Percentiles rank a stretch among this genome's conserved stretches.
Conservation (phyloP, 495 filamentous ascomycete species). For the Aspergillus nanangensis region DNA sequence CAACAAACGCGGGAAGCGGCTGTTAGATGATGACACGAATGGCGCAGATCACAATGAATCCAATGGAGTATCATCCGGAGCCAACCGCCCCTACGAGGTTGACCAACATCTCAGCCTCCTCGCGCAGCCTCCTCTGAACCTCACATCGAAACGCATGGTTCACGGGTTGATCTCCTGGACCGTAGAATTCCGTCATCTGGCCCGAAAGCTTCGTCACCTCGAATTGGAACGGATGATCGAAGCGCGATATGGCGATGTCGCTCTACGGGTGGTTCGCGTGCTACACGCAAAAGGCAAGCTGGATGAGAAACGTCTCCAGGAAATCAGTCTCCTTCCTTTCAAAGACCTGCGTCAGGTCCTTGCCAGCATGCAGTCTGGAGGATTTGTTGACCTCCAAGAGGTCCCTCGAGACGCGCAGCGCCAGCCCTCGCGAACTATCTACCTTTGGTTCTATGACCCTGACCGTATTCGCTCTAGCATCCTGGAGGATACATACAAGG, state of each 20-base stretch:
- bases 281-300: slow-evolving; percentile 82
- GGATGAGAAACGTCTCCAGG: slow-evolving; percentile 79
- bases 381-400: slow-evolving; percentile 86
- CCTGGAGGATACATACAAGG: slow-evolving; percentile 75
- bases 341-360: slow-evolving; percentile 78
- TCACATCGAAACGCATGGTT: slow-evolving; percentile 44
- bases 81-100: slow-evolving; percentile 47
- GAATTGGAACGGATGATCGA: slow-evolving; percentile 77
- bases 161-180: slow-evolving; percentile 68
- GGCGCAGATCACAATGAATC: slow-evolving; percentile 17
- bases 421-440: slow-evolving; percentile 73
- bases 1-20: slow-evolving; percentile 31
- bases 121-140: slow-evolving; percentile 62
- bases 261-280: slow-evolving; percentile 73
- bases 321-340: slow-evolving; percentile 69
- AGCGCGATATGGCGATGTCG: slow-evolving; percentile 67
- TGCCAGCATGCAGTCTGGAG: slow-evolving; percentile 72
- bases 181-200: slow-evolving; percentile 68
- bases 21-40: slow-evolving; percentile 37
- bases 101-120: slow-evolving; percentile 75
- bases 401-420: slow-evolving; percentile 80
- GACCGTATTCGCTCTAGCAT: slow-evolving; percentile 61
- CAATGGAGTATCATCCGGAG: slow-evolving; percentile 31
- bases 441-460: slow-evolving; percentile 84
- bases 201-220: slow-evolving; percentile 59